These are phyloP conservation scores for Torulaspora indica DNA, from an alignment of 805 yeast genomes.

Conservation along the genomic window DNA sequence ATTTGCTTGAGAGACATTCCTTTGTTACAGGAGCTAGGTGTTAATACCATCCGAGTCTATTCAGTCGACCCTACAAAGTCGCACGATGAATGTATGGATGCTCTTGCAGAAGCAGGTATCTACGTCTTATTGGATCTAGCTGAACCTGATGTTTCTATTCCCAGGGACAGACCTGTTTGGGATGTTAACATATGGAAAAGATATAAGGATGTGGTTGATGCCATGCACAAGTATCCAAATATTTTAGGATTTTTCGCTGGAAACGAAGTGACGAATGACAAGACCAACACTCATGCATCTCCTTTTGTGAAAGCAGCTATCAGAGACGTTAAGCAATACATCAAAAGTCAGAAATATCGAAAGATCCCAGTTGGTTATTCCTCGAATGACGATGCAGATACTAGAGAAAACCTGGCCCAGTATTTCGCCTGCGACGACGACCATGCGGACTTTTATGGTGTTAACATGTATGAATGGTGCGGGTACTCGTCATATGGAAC, in stretches of 20 bases:
- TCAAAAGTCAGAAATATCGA: constrained; percentile 57
- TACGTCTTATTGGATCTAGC: constrained; percentile 88
- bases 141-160: constrained; percentile 75
- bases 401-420: constrained; percentile 73
- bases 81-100: constrained; percentile 75
- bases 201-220: constrained; percentile 78
- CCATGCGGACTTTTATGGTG: constrained; percentile 71
- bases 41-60: constrained; percentile 82
- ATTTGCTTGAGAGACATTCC: constrained; percentile 81
- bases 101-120: constrained; percentile 78
- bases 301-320: constrained; percentile 95
- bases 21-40: constrained; percentile 58
- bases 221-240: constrained; percentile 70
- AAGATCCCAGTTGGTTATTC: constrained; percentile 90
- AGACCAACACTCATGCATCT: constrained; percentile 79
- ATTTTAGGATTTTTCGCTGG: constrained; percentile 95
- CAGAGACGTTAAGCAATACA: constrained; percentile 80
- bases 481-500: constrained; percentile 56
- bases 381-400: constrained; percentile 79
- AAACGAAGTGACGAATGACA: constrained; percentile 88
- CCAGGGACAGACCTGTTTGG: constrained; percentile 77
- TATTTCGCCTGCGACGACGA: constrained; percentile 85
- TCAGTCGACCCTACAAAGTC: constrained; percentile 67
- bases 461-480: constrained; percentile 88
- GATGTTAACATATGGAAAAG: constrained; percentile 63